Conservation (phyloP, 768 basidiomycete genomes). For the Rhizopogon sp. region DNA sequence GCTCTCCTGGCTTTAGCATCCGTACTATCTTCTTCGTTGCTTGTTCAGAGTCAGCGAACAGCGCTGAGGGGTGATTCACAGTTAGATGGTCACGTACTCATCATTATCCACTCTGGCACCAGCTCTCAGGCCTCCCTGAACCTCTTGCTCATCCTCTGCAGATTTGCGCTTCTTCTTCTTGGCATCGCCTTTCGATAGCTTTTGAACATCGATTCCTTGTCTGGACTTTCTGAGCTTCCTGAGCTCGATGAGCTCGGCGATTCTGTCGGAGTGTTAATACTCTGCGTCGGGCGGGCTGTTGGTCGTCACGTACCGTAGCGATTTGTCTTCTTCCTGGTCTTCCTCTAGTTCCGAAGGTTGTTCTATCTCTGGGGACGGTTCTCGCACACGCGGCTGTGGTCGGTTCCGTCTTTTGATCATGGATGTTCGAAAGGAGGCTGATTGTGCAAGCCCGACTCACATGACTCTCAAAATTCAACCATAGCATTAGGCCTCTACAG, state of each 20-base stretch:
- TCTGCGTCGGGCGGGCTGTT: slow-evolving; percentile 1
- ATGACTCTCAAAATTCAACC: neutral
- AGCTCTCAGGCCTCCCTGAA: slow-evolving; percentile 52
- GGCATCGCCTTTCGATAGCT: slow-evolving; percentile 78
- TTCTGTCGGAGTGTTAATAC: slow-evolving; percentile 31
- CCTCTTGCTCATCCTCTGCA: slow-evolving; percentile 37
- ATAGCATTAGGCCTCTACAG: neutral
- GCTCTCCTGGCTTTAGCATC: slow-evolving; percentile 68
- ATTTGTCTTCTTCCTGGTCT: slow-evolving; percentile 32
- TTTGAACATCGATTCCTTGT: slow-evolving; percentile 82
- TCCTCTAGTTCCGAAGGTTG: slow-evolving; percentile 17
- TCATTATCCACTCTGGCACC: slow-evolving; percentile 32
- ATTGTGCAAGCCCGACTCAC: neutral
- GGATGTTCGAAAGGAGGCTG: slow-evolving; percentile 8
- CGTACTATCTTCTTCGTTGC: slow-evolving; percentile 58
- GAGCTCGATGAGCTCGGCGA: slow-evolving; percentile 82
- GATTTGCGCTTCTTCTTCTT: slow-evolving; percentile 64
- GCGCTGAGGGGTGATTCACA: neutral
- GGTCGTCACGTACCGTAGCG: slow-evolving; percentile 44
- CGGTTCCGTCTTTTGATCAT: slow-evolving; percentile 77
- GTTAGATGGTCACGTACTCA: slow-evolving; percentile 42
- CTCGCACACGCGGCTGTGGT: slow-evolving; percentile 55
- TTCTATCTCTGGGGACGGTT: slow-evolving; percentile 31
- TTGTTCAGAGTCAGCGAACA: neutral
- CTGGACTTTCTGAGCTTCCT: slow-evolving; percentile 68